Percentiles rank a stretch among this genome's conserved stretches.
Evolutionary conservation across 2,329 filamentous ascomycete species (phyloP).

Genomic region (Penicillium sp.): DNA sequence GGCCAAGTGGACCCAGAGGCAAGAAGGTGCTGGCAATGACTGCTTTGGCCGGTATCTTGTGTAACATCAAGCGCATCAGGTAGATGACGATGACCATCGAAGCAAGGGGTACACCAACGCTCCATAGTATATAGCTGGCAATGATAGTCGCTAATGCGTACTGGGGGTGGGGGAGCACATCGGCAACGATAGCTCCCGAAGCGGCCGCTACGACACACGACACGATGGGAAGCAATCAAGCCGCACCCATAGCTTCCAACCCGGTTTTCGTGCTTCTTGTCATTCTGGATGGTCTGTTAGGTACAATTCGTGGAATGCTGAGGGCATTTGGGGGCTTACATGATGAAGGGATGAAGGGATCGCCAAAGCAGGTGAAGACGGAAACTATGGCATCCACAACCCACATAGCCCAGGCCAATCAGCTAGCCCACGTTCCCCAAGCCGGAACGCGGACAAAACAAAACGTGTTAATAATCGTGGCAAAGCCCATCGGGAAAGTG

Average conservation of each 20-base stretch:
- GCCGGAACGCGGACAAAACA: conserved; percentile 57
- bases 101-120: conserved; percentile 59
- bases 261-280: background rate
- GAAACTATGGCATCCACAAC: conserved; percentile 55
- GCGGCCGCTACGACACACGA: conserved; percentile 64
- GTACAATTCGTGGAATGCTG: conserved; percentile 48
- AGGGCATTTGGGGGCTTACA: too few species aligned
- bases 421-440: conserved; percentile 57
- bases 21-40: conserved; percentile 66
- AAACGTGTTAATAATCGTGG: conserved; percentile 64
- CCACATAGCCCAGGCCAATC: conserved; percentile 57
- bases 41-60: conserved; percentile 64
- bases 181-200: conserved; percentile 60
- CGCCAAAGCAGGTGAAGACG: conserved; percentile 49
- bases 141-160: conserved; percentile 62
- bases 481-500: conserved; percentile 65
- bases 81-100: conserved; percentile 64
- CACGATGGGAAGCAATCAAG: conserved; percentile 64
- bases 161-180: conserved; percentile 51
- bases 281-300: background rate
- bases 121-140: conserved; percentile 65
- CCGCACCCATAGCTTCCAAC: conserved; percentile 60
- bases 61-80: conserved; percentile 63
- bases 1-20: conserved; percentile 63
- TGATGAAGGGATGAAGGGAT: conserved; percentile 50